Conservation (phyloP, 2,329 filamentous ascomycete species). For the Exophiala xenobiotica region DNA sequence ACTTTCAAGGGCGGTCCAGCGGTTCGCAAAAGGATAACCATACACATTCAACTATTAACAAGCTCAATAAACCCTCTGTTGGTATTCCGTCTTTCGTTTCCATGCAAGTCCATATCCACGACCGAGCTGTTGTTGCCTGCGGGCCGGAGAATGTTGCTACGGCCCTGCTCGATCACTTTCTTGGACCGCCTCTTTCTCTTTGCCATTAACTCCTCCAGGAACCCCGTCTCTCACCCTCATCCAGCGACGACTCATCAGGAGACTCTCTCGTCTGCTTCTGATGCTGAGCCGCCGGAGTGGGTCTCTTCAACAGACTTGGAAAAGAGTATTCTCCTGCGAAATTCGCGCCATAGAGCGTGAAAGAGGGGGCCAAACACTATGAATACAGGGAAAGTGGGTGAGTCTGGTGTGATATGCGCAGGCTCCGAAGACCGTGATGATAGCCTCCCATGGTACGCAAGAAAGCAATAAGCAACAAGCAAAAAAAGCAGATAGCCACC, state of each 20-base stretch:
- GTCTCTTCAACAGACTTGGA: background rate
- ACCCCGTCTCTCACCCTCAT: background rate
- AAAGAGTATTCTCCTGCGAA: background rate
- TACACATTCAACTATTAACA: too few relatives aligned
- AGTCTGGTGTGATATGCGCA: background rate
- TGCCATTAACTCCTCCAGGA: constrained; percentile 1
- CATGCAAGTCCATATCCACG: too few relatives aligned
- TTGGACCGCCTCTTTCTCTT: background rate
- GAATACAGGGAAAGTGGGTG: constrained; percentile 1
- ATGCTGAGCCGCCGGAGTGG: background rate
- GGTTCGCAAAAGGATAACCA: too few relatives aligned
- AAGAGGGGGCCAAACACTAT: background rate
- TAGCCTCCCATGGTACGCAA: constrained; percentile 23
- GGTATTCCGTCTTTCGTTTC: too few relatives aligned
- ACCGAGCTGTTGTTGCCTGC: too few relatives aligned
- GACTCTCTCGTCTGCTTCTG: background rate
- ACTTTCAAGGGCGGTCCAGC: too few relatives aligned
- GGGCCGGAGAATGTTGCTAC: too few relatives aligned
- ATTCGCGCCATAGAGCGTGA: background rate
- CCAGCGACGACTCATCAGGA: background rate
- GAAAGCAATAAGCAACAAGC: constrained; percentile 13
- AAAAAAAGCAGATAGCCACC: constrained; percentile 25
- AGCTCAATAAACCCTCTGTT: too few relatives aligned
- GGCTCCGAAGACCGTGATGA: constrained; percentile 3
- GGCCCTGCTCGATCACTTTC: constrained; percentile 6